Conservation (phyloP, 176 grass and related monocot species). For the Cymbopogon citratus region DNA sequence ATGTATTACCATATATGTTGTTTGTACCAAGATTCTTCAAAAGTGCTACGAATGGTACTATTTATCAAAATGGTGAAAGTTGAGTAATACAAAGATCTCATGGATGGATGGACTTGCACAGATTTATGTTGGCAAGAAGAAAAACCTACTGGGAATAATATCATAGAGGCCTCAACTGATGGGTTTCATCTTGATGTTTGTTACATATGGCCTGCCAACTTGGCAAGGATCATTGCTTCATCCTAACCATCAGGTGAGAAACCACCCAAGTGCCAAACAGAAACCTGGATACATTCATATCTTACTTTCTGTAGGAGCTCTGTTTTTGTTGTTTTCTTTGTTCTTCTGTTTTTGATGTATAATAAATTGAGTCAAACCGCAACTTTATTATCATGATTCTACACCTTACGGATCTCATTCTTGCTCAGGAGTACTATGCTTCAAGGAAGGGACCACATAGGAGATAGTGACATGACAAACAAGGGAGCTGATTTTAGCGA, state of each 20-base stretch:
- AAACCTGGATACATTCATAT: no score
- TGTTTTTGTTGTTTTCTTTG: slow-evolving; percentile 23
- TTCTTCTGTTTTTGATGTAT: slow-evolving; percentile 30
- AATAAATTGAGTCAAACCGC: slow-evolving; percentile 17
- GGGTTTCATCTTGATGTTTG: slow-evolving; percentile 38
- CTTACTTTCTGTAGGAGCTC: slow-evolving; percentile 25
- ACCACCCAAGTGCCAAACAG: no score
- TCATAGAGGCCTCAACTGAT: slow-evolving; percentile 7
- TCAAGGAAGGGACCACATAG: slow-evolving; percentile 19
- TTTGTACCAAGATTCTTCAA: slow-evolving; percentile 10
- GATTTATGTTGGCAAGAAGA: background rate
- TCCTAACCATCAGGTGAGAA: no score
- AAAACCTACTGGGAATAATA: slow-evolving; percentile 14
- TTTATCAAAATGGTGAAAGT: background rate
- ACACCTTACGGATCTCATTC: slow-evolving; percentile 25
- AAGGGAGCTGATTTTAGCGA: slow-evolving; percentile 17
- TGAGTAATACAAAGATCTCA: background rate
- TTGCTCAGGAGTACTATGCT: slow-evolving; percentile 28
- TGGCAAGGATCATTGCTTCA: no score
- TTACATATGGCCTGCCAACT: no score
- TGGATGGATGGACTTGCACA: no score
- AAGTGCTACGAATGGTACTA: slow-evolving; percentile 1
- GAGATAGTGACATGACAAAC: slow-evolving; percentile 25
- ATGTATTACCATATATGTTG: background rate
- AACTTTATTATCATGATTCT: slow-evolving; percentile 25